Evolutionary conservation across 495 filamentous ascomycete species (phyloP).

Genomic region (Aspergillus haitiensis): DNA sequence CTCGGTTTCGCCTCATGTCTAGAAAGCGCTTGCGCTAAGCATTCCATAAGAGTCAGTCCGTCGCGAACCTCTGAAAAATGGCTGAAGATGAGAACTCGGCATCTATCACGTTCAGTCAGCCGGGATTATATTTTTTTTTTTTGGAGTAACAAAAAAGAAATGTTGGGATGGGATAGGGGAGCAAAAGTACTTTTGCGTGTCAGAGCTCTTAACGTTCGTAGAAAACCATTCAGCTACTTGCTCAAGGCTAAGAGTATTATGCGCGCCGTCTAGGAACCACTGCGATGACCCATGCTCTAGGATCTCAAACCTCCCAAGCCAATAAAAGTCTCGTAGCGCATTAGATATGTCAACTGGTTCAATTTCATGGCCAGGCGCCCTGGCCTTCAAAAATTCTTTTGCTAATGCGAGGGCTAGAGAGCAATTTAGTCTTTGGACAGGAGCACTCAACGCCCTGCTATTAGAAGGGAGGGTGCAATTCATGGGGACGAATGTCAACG

Average conservation of each 20-base stretch:
- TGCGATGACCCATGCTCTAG: conserved; percentile 28
- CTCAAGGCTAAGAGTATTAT: conserved; percentile 48
- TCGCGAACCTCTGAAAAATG: conserved; percentile 45
- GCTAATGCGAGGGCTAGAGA: conserved; percentile 40
- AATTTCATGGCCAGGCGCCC: conserved; percentile 22
- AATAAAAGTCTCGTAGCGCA: no score
- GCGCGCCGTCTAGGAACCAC: conserved; percentile 53
- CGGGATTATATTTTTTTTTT: background rate
- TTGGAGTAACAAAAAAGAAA: background rate
- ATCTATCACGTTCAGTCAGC: background rate
- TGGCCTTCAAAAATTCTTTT: conserved; percentile 26
- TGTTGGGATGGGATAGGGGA: no score
- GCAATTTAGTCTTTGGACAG: conserved; percentile 43
- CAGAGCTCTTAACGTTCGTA: conserved; percentile 12
- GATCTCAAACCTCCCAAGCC: conserved; percentile 44
- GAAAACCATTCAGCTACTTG: conserved; percentile 47
- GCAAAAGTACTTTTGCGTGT: conserved; percentile 22
- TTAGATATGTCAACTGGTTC: conserved; percentile 31
- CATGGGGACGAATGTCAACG: conserved; percentile 53
- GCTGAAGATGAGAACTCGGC: conserved; percentile 40
- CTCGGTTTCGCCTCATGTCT: conserved; percentile 12
- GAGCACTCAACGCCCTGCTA: conserved; percentile 26
- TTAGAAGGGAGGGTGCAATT: conserved; percentile 45
- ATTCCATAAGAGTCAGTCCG: conserved; percentile 31
- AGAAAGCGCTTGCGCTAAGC: conserved; percentile 31